phyloP scores from a whole-genome alignment of 495 filamentous ascomycete species.

The Lasiosphaeris hirsuta region DNA sequence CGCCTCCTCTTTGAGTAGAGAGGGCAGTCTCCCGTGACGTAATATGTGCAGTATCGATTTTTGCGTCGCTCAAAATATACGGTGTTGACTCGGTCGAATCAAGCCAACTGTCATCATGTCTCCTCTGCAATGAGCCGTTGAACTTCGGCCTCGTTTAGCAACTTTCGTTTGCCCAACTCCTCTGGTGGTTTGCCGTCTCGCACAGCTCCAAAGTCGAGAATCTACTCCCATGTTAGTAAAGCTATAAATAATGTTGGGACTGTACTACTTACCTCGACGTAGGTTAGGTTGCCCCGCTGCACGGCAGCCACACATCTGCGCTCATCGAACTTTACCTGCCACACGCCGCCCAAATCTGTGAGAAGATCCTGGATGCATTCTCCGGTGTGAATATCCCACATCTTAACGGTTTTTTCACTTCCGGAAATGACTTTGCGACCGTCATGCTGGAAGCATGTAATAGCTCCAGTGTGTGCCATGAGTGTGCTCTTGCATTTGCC shows the following conservation, averaged over 20 bases:
- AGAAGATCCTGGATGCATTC: slow-evolving; percentile 92
- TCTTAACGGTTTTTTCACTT: slow-evolving; percentile 92
- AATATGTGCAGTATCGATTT: not conserved
- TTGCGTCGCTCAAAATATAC: no score
- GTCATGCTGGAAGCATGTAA: slow-evolving; percentile 99
- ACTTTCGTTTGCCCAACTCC: slow-evolving; percentile 73
- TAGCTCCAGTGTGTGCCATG: slow-evolving; percentile 91
- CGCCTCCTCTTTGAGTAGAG: not conserved
- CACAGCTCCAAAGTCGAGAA: slow-evolving; percentile 87
- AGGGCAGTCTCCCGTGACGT: not conserved
- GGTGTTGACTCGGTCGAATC: not conserved
- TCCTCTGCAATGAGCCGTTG: slow-evolving; percentile 48
- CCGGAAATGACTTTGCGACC: slow-evolving; percentile 95
- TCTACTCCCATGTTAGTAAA: slow-evolving; percentile 44
- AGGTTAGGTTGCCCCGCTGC: slow-evolving; percentile 86
- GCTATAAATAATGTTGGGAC: slow-evolving; percentile 9
- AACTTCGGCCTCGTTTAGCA: slow-evolving; percentile 63
- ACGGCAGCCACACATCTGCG: slow-evolving; percentile 94
- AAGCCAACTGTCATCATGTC: slow-evolving; percentile 3
- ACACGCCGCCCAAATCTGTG: slow-evolving; percentile 92
- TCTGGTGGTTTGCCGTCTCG: slow-evolving; percentile 73
- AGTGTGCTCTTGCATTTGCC: slow-evolving; percentile 87
- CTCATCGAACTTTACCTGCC: slow-evolving; percentile 98
- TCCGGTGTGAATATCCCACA: slow-evolving; percentile 95
- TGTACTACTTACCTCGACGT: slow-evolving; percentile 76